Evolutionary conservation across 495 filamentous ascomycete species (phyloP), one percentile per base, ranked within the genome.

Genomic region (Xylaria telfairii): DNA sequence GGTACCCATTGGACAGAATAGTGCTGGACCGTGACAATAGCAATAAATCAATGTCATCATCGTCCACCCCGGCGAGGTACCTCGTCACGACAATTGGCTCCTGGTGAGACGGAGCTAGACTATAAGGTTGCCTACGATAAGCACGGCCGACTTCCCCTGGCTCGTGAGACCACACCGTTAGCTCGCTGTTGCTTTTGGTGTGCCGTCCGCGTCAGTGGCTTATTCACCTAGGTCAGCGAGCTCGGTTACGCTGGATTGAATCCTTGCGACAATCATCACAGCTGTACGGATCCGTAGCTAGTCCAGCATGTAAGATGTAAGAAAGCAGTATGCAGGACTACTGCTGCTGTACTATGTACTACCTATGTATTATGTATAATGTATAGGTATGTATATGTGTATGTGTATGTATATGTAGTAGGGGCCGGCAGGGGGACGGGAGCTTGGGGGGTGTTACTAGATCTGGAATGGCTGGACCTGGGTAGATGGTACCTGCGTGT

Each of bases 221-320:
- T 28, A 5, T 47, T 69, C 67, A 69, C 67, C 67, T 63, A 69
- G 67, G 67, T 69, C 67, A 63, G 67, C 47, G 26, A 49, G 67
- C 37, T 69, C 37, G 41, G 60, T 51, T 63, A 24, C 47, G 46
- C 67, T 41, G 53, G 4, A n/a, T 30, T 19, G 24, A 30, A 61
- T 56, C 67, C 67, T 54, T 49, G 64, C 32, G 64, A 54, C 64
- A 54, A 66, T 66, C 47, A 47, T 21, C 42, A 42, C 47, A 53
- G 34, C 28, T 12, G 19, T 28, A 42, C n/a, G 30, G 28, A 19
- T 12, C 46, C 21, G 21, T 19, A 6, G 12, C 30, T 5, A 21
- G 30, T n/a, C 56, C 56, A 59, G 54, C 54, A 21, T 59, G 30
- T 59, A 7, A 13, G n/a, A n/a, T n/a, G 54, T 57, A 37, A 37